phyloP scores from a whole-genome alignment of 352 stramenopile species.

The Phytopythium aichiense region DNA sequence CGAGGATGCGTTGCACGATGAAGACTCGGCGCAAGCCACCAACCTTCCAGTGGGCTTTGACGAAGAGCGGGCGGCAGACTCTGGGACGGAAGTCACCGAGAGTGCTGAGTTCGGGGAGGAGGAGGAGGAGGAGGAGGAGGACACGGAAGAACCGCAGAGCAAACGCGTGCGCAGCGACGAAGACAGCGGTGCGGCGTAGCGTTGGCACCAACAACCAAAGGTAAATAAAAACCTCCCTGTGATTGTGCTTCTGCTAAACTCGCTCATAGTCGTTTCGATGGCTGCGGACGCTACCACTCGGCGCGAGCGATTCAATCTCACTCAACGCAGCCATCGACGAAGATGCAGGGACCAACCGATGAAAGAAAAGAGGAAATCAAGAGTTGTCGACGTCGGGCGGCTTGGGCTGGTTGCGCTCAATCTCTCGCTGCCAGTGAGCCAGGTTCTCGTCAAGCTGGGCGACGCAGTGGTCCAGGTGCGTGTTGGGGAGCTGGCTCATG shows the following conservation, averaged over 20 bases:
- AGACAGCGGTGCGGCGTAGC: neutral
- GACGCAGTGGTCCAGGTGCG: constrained; percentile 55
- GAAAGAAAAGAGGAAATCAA: neutral
- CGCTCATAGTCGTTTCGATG: constrained; percentile 5
- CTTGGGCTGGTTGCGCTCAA: constrained; percentile 36
- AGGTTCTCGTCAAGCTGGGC: constrained; percentile 66
- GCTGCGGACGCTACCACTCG: neutral
- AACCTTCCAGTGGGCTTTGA: neutral
- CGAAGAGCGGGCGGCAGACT: constrained; percentile 4
- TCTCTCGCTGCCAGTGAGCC: constrained; percentile 62
- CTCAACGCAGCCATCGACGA: constrained; percentile 2
- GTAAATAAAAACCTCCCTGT: neutral
- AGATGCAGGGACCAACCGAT: neutral
- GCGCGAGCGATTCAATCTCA: constrained; percentile 1
- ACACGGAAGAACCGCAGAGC: neutral
- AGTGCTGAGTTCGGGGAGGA: constrained; percentile 1
- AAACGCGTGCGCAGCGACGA: neutral
- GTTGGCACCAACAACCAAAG: neutral
- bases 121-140: neutral
- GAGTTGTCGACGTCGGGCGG: constrained; percentile 1
- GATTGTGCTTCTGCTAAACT: neutral
- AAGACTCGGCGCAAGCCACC: constrained; percentile 10
- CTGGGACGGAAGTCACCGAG: constrained; percentile 9
- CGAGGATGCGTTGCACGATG: constrained; percentile 15
- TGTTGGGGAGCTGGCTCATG: constrained; percentile 48